Evolutionary conservation across 768 basidiomycete species (phyloP).

Genomic region (Termitomyces eurrhizus): DNA sequence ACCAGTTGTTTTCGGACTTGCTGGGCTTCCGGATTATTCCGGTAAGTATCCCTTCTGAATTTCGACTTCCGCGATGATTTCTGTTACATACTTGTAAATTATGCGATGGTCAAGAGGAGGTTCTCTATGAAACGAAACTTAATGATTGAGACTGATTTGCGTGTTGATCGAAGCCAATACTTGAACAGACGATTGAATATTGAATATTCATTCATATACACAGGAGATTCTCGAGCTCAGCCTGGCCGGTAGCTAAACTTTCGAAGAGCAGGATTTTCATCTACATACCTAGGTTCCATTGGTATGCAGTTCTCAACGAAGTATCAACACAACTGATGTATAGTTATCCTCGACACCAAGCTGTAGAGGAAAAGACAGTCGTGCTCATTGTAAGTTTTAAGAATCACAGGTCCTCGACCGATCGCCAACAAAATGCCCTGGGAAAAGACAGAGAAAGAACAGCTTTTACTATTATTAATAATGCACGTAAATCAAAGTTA

Average conservation of each 20-base stretch:
- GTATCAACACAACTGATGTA: neutral
- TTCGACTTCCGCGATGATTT: neutral
- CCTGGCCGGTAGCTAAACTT: neutral
- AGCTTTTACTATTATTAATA: too few species aligned
- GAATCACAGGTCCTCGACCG: neutral
- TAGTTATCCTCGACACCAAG: neutral
- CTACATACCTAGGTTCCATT: neutral
- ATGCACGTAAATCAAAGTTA: too few species aligned
- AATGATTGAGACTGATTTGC: neutral
- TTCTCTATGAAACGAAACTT: neutral
- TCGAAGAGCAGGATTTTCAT: neutral
- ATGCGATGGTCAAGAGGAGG: neutral
- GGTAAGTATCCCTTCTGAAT: slow-evolving; percentile 9
- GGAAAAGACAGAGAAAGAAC: neutral
- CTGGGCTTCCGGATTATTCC: slow-evolving; percentile 20
- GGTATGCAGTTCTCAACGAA: too few species aligned
- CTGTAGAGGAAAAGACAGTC: neutral
- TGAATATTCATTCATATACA: neutral
- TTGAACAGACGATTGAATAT: neutral
- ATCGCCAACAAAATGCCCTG: neutral
- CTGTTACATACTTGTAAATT: neutral
- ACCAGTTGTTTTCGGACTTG: slow-evolving; percentile 19
- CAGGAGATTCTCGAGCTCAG: neutral
- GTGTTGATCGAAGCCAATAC: neutral
- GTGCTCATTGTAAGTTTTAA: neutral